Percentiles rank a stretch among this genome's conserved stretches.
Conservation (phyloP, 345 rosid genomes). For the Ailanthus altissimus region DNA sequence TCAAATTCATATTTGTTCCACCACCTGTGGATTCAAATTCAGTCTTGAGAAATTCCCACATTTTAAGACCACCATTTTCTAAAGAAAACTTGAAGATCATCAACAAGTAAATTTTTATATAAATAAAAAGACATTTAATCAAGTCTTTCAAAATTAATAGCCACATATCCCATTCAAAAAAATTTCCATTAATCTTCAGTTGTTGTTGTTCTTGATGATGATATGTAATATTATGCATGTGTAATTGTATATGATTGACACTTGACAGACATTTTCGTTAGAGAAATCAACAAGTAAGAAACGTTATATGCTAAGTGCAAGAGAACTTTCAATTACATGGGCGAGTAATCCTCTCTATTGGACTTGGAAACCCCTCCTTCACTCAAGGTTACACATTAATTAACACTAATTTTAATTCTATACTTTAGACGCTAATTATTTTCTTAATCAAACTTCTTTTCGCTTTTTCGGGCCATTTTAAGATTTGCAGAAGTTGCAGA, state of each 20-base stretch:
- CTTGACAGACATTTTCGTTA: constrained; percentile 25
- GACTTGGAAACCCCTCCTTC: constrained; percentile 33
- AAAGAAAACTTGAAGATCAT: too few species aligned
- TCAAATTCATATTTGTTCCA: constrained; percentile 36
- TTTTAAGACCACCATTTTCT: too few species aligned
- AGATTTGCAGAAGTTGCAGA: constrained; percentile 47
- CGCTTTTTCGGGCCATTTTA: too few species aligned
- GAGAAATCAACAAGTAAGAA: constrained; percentile 37
- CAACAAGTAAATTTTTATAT: too few species aligned
- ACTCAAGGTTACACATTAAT: constrained; percentile 26
- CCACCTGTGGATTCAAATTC: constrained; percentile 26
- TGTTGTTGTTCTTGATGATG: too few species aligned
- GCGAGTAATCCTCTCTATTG: constrained; percentile 45
- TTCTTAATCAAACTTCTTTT: too few species aligned
- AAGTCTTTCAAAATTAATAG: too few species aligned
- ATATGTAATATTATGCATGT: too few species aligned
- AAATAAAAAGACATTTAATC: too few species aligned
- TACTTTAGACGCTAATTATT: too few species aligned
- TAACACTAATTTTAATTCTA: background rate
- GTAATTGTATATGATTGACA: background rate
- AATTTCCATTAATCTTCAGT: too few species aligned
- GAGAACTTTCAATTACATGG: constrained; percentile 40
- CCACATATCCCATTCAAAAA: too few species aligned
- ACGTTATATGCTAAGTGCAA: constrained; percentile 27
- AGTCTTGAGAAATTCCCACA: constrained; percentile 12